Conservation (phyloP, 305 asterid species). For the Striga hermonthica region DNA sequence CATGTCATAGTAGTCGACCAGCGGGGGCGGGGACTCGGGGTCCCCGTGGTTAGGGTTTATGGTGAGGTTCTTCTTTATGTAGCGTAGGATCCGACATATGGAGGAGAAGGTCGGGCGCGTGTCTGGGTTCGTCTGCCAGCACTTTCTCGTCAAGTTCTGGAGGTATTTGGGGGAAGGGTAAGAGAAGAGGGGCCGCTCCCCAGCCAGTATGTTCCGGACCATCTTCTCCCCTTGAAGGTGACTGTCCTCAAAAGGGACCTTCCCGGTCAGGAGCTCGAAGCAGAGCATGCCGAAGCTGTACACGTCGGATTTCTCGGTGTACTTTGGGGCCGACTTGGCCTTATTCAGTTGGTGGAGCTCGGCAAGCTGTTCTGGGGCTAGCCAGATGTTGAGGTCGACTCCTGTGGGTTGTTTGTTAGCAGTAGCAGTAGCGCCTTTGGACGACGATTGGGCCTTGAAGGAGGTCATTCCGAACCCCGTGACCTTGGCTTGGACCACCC, state of each 20-base stretch:
- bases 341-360: conserved; percentile 44
- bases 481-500: conserved; percentile 57
- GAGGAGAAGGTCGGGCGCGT: conserved; percentile 73
- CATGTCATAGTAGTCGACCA: conserved; percentile 71
- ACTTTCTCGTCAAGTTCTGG: conserved; percentile 58
- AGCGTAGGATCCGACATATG: conserved; percentile 65
- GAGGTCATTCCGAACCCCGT: conserved; percentile 55
- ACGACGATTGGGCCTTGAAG: conserved; percentile 35
- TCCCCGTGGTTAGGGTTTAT: conserved; percentile 76
- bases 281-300: conserved; percentile 87
- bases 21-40: conserved; percentile 76
- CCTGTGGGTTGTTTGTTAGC: conserved; percentile 12
- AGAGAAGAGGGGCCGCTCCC: conserved; percentile 85
- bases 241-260: conserved; percentile 69
- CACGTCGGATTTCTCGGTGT: conserved; percentile 69
- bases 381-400: conserved; percentile 56
- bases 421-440: conserved; percentile 31
- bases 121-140: conserved; percentile 72
- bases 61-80: conserved; percentile 60
- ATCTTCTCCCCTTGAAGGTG: conserved; percentile 74
- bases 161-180: conserved; percentile 71
- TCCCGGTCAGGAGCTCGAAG: conserved; percentile 72
- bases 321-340: conserved; percentile 32
- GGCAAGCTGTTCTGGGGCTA: conserved; percentile 72
- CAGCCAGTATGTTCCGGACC: conserved; percentile 61